Base-by-base conservation (phyloP, 2,329 filamentous ascomycete species). In the Ascosphaera aggregata region DNA sequence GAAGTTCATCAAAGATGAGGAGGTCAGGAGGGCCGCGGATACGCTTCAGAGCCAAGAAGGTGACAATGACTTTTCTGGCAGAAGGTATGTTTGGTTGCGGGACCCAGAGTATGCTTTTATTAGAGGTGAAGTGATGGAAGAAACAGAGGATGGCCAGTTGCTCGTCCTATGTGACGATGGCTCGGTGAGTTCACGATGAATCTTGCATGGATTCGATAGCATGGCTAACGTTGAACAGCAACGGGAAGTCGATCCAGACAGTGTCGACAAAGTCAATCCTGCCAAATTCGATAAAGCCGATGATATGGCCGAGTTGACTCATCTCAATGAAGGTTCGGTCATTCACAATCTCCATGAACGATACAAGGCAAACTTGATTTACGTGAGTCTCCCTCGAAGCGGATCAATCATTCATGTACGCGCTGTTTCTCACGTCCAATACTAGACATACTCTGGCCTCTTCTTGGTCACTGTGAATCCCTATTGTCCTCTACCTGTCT, bases 221-320 rank as follows among this genome's bases (percentile, higher is more conserved):
- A n/a, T n/a, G n/a, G n/a, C 50, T 57, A 30, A 57, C 46, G 35
- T 15, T 30, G 37, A 18, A 37, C 42, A 89, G 74, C 82, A 93
- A 72, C 76, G 82, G 47, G 80, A 92, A 53, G 76, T 89, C 38
- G 76, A 86, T 47, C 62, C 71, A 39, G 85, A 95, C 49, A 78
- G 74, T 49, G 84, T 94, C 47, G 91, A 98, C 66, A 95, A 94
- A 60, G 91, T 98, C 63, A 98, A 98, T 59, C 89, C 89, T 36
- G 86, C 86, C 51, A 98, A 98, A 38, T 98, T 98, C 61, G 89
- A 98, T 69, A 98, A 94, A 60, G 86, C 86, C 46, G 84, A 91
- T 61, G 91, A 98, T 58, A 98, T 98, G 89, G 89, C 91, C 18
- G 89, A 98, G 57, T 69, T 98, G 52, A 98, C 89, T 4, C 89